Evolutionary conservation across 2,329 filamentous ascomycete species (phyloP).

Genomic region (Bisporella sp.): DNA sequence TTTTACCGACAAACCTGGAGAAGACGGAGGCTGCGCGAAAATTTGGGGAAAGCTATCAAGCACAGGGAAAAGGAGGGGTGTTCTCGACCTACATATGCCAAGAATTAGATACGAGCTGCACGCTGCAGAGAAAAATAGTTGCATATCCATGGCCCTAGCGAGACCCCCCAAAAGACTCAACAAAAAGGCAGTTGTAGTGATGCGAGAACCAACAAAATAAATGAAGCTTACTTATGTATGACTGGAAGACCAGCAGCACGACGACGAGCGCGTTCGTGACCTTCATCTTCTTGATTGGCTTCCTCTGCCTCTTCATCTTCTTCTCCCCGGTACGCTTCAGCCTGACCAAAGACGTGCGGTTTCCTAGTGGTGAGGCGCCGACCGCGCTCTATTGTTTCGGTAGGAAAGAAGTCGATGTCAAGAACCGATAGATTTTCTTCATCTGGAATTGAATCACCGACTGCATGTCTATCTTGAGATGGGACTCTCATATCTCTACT

Average conservation of each 20-base stretch:
- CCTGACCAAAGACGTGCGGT: constrained; percentile 31
- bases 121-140: neutral
- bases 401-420: constrained; percentile 30
- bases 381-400: constrained; percentile 21
- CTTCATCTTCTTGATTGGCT: constrained; percentile 19
- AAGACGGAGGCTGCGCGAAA: constrained; percentile 42
- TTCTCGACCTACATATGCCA: constrained; percentile 29
- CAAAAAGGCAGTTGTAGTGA: no score
- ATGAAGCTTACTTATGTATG: constrained; percentile 24
- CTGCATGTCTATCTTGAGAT: constrained; percentile 33
- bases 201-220: neutral
- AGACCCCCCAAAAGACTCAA: no score
- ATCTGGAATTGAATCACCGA: constrained; percentile 19
- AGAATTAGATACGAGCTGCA: constrained; percentile 4
- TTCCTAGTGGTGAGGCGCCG: constrained; percentile 15
- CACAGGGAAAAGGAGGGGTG: constrained; percentile 60
- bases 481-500: constrained; percentile 17
- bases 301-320: constrained; percentile 13
- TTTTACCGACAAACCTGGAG: constrained; percentile 38
- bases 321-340: constrained; percentile 25
- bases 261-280: constrained; percentile 25
- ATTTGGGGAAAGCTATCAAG: constrained; percentile 80
- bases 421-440: constrained; percentile 25
- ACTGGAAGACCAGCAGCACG: constrained; percentile 26
- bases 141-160: no score